Conservation (phyloP, 2,329 filamentous ascomycete genomes). For the Nannizziopsis arthrosporioides region DNA sequence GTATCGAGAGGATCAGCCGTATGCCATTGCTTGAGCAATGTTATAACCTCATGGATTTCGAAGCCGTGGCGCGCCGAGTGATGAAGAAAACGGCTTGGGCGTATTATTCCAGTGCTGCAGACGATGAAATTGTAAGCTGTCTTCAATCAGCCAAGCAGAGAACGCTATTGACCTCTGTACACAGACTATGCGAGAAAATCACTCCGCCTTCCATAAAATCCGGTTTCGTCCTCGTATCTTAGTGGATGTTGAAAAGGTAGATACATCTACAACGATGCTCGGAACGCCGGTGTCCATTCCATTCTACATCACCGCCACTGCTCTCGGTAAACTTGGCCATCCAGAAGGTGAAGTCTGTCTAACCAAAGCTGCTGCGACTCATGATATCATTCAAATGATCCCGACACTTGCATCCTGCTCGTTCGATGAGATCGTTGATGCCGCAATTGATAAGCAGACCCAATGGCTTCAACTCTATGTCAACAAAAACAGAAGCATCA, state of each 20-base stretch:
- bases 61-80: conserved; percentile 73
- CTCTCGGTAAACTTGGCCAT: conserved; percentile 86
- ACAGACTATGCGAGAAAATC: conserved; percentile 88
- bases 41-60: conserved; percentile 92
- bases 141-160: not conserved
- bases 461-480: conserved; percentile 98
- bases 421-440: conserved; percentile 94
- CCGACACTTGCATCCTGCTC: conserved; percentile 92
- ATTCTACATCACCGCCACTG: conserved; percentile 94
- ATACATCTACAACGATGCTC: conserved; percentile 86
- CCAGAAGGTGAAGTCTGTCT: conserved; percentile 88
- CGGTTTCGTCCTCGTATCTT: conserved; percentile 89
- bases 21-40: conserved; percentile 78
- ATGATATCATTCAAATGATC: conserved; percentile 96
- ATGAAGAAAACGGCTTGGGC: conserved; percentile 98
- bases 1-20: conserved; percentile 59
- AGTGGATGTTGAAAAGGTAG: conserved; percentile 76
- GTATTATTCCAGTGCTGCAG: conserved; percentile 89
- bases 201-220: conserved; percentile 90
- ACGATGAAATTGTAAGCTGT: conserved; percentile 65
- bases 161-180: not conserved
- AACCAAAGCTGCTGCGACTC: conserved; percentile 69
- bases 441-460: conserved; percentile 62
- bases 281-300: conserved; percentile 73
- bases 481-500: conserved; percentile 89